Base-by-base conservation (phyloP, 495 filamentous ascomycete species). In the Amniculicola lignicola region DNA sequence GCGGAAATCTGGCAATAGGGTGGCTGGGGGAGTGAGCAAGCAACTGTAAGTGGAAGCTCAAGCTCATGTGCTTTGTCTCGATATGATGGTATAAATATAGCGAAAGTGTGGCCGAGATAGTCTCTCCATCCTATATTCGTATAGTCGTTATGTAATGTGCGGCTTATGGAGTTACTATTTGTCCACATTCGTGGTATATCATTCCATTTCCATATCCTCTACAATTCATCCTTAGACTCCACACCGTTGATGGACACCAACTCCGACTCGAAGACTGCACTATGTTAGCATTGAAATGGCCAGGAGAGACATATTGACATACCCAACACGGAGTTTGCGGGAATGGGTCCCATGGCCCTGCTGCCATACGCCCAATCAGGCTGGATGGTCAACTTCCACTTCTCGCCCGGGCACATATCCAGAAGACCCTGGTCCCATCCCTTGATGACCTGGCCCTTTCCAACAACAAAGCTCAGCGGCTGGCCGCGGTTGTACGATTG, bases 391-490 rank as follows among this genome's bases (percentile, higher is more conserved):
- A 74, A 57, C 59, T 54, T 66, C 51, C 71, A 59, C 70, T 74
- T 74, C 51, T 74, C 71, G 2, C 71, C 71, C n/a, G 60, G 48
- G 54, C 71, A 74, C 71, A 74, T 74, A 43, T 71, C 71, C 46
- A 74, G 42, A 28, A 74, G 59, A 4, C 71, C 71, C 52, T 72
- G 62, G 46, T 74, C 70, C 67, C 71, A 76, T 31, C 73, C 73
- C 51, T 73, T 73, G 67, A 76, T 76, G 29, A 76, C 73, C 59
- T 70, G 67, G 11, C 73, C 73, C 33, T 68, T 62, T 47, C 73
- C 73, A 22, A 76, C 65, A 31, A 49, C 61, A 59, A 76, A 76
- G 35, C 52, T 54, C 11, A 76, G 59, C 4, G 73, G 73, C 31
- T 54, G 43, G 38, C 70, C 72, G 50, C 73, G 70, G 61, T 74